phyloP scores from a whole-genome alignment of 108 stramenopile species.

The Epithemia pelagica region DNA sequence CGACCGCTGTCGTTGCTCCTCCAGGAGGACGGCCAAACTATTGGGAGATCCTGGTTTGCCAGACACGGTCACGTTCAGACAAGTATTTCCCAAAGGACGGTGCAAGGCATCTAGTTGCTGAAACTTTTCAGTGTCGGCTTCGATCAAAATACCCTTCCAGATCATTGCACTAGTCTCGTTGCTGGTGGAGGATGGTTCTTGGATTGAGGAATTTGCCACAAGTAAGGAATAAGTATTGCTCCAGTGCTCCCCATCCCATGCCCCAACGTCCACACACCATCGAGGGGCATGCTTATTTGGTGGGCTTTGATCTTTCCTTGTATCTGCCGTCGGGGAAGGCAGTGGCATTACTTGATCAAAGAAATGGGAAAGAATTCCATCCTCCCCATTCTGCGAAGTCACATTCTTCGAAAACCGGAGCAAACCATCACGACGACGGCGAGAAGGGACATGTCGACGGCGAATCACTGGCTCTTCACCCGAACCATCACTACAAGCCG shows the following conservation, averaged over 20 bases:
- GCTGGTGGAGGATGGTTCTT: neutral
- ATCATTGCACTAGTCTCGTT: neutral
- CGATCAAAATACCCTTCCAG: slow-evolving; percentile 68
- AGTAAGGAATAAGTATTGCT: slow-evolving; percentile 68
- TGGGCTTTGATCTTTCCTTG: neutral
- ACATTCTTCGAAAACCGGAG: slow-evolving; percentile 44
- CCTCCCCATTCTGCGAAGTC: slow-evolving; percentile 77
- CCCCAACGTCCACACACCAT: slow-evolving; percentile 77
- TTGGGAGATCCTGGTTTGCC: slow-evolving; percentile 16
- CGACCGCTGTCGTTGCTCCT: slow-evolving; percentile 10
- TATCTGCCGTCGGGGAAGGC: neutral
- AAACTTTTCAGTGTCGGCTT: slow-evolving; percentile 59
- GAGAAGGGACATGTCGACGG: slow-evolving; percentile 17
- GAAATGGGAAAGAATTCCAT: slow-evolving; percentile 59
- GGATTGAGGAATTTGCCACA: slow-evolving; percentile 3
- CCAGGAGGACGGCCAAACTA: slow-evolving; percentile 22
- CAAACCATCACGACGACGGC: slow-evolving; percentile 55
- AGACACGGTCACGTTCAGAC: slow-evolving; percentile 28
- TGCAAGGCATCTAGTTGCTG: slow-evolving; percentile 43
- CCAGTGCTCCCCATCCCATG: slow-evolving; percentile 80
- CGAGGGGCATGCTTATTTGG: slow-evolving; percentile 5
- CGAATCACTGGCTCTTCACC: slow-evolving; percentile 35
- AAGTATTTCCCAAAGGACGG: slow-evolving; percentile 38
- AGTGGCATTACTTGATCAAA: slow-evolving; percentile 32
- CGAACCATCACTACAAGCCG: too few species aligned